Evolutionary conservation across 2,329 filamentous ascomycete genomes (phyloP).

Genomic region (Trichoderma guizhouense): DNA sequence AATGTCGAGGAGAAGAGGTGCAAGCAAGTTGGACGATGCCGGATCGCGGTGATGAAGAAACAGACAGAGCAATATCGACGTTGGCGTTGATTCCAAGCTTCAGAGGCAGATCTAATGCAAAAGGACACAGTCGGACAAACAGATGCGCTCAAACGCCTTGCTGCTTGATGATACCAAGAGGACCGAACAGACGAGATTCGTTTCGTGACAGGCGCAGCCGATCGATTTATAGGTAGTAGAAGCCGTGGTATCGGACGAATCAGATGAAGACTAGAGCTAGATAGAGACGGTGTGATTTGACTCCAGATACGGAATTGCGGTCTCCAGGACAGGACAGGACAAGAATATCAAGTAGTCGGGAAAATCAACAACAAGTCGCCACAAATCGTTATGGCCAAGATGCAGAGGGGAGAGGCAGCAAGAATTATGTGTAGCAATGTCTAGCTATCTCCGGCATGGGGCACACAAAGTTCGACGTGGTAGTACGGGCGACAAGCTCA

Average conservation of each 20-base stretch:
- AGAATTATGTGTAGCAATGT: conserved; percentile 9
- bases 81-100: not conserved
- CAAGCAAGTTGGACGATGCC: not conserved
- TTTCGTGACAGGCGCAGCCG: conserved; percentile 2
- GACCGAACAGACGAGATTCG: not conserved
- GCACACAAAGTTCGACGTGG: conserved; percentile 5
- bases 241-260: not conserved
- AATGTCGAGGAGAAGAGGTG: not conserved
- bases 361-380: not conserved
- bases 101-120: not conserved
- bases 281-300: not conserved
- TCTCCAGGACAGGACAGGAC: not conserved
- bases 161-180: not conserved
- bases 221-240: not conserved
- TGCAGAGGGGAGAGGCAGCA: not conserved
- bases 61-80: not conserved
- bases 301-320: not conserved
- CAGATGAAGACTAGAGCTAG: not conserved
- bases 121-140: not conserved
- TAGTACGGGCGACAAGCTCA: not conserved
- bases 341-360: not conserved
- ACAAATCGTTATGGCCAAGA: not conserved
- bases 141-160: not conserved
- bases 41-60: not conserved
- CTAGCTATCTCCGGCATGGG: conserved; percentile 9